Evolutionary conservation across 179 eudicot species (phyloP).

Genomic region (Camellia oleifera): DNA sequence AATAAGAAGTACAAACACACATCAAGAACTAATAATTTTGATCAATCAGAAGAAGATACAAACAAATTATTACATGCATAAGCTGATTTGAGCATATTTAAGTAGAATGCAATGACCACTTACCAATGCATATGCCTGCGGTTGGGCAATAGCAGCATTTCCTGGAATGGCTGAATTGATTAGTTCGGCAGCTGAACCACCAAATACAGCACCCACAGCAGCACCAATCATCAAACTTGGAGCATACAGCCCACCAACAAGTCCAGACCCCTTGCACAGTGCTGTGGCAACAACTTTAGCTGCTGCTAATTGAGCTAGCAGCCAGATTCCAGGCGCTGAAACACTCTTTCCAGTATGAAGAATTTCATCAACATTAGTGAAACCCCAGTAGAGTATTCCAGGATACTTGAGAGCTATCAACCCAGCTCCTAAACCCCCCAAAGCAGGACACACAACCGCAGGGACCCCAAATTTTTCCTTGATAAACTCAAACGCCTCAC

Average conservation of each 20-base stretch:
- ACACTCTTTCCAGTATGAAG: constrained; percentile 95
- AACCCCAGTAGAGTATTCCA: constrained; percentile 95
- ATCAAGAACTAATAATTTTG: constrained; percentile 4
- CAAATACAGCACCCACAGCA: constrained; percentile 99
- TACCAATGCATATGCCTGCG: constrained; percentile 98
- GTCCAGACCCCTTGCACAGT: constrained; percentile 94
- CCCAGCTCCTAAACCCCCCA: constrained; percentile 97
- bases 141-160: constrained; percentile 87
- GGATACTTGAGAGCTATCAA: constrained; percentile 96
- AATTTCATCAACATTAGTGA: constrained; percentile 95
- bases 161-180: constrained; percentile 90
- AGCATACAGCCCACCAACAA: constrained; percentile 96
- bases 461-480: constrained; percentile 78
- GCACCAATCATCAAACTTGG: constrained; percentile 99
- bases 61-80: neutral
- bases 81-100: constrained; percentile 6
- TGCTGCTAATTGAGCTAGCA: constrained; percentile 85
- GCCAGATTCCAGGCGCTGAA: constrained; percentile 97
- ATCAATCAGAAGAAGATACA: neutral
- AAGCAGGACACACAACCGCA: constrained; percentile 85
- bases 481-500: constrained; percentile 62
- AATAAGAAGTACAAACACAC: neutral
- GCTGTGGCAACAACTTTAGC: constrained; percentile 97
- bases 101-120: constrained; percentile 11
- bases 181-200: constrained; percentile 82